Percentiles rank a stretch among this genome's conserved stretches.
Conservation (phyloP, 169 alveolate genomes). For the Pseudocohnilembus persalinus region DNA sequence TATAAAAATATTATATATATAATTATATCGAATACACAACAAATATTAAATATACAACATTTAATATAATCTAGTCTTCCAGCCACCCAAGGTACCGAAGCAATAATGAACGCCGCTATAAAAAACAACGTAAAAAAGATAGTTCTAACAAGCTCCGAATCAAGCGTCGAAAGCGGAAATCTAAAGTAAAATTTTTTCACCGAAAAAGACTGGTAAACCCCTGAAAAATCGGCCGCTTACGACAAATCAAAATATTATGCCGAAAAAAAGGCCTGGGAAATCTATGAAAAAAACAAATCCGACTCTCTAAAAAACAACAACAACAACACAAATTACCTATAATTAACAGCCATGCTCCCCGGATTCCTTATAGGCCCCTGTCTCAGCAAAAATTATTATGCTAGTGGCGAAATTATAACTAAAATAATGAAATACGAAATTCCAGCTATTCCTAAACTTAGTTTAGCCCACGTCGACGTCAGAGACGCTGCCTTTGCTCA, state of each 20-base stretch:
- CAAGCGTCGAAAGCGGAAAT: not conserved
- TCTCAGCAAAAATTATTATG: not conserved
- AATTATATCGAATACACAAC: too few species aligned
- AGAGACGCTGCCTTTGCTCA: constrained; percentile 31
- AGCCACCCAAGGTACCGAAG: constrained; percentile 18
- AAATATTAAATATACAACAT: too few species aligned
- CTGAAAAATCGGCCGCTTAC: constrained; percentile 5
- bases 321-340: too few species aligned
- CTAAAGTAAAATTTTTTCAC: not conserved
- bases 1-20: too few species aligned
- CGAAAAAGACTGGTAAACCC: constrained; percentile 5
- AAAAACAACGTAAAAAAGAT: constrained; percentile 7
- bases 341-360: constrained; percentile 11
- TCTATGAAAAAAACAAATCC: constrained; percentile 6
- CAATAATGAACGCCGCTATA: constrained; percentile 8
- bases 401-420: constrained; percentile 10
- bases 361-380: constrained; percentile 13
- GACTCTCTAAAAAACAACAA: not conserved
- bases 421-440: constrained; percentile 3
- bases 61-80: not conserved
- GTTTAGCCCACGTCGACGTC: constrained; percentile 6
- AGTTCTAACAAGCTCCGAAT: constrained; percentile 2
- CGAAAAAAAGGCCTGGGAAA: constrained; percentile 27
- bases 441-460: constrained; percentile 15
- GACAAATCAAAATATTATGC: constrained; percentile 4